Conservation (phyloP, 495 filamentous ascomycete species). For the Neurospora tetraspora region DNA sequence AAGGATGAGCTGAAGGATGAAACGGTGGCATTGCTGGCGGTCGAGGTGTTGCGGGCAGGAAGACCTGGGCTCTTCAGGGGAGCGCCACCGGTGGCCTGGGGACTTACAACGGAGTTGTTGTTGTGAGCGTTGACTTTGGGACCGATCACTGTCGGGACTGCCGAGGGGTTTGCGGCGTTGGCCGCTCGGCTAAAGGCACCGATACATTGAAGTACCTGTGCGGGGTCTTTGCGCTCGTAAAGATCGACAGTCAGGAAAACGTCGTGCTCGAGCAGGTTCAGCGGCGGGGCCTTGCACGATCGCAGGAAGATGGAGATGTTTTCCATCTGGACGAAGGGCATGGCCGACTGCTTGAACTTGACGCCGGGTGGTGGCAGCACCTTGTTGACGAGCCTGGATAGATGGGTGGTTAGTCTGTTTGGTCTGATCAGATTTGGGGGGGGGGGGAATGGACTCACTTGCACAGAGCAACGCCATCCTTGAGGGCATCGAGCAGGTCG, state of each 20-base stretch:
- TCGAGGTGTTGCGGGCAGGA: slow-evolving; percentile 54
- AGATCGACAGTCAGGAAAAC: slow-evolving; percentile 96
- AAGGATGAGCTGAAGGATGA: not conserved
- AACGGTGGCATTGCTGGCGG: slow-evolving; percentile 50
- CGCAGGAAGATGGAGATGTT: slow-evolving; percentile 95
- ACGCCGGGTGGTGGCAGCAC: slow-evolving; percentile 67
- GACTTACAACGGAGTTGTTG: slow-evolving; percentile 44
- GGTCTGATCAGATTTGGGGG: not conserved
- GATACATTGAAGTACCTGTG: slow-evolving; percentile 91
- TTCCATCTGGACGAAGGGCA: slow-evolving; percentile 99
- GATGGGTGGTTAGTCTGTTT: slow-evolving; percentile 13
- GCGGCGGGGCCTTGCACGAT: slow-evolving; percentile 70
- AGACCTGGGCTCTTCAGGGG: slow-evolving; percentile 9
- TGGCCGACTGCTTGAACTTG: slow-evolving; percentile 67
- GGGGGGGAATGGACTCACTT: slow-evolving; percentile 47
- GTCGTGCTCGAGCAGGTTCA: slow-evolving; percentile 86
- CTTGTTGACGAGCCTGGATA: slow-evolving; percentile 69
- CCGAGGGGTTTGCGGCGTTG: slow-evolving; percentile 60
- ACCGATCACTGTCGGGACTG: slow-evolving; percentile 65
- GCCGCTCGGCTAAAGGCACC: slow-evolving; percentile 84
- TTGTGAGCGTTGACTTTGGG: slow-evolving; percentile 47
- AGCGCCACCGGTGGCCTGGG: slow-evolving; percentile 52
- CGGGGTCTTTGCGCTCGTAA: slow-evolving; percentile 91
- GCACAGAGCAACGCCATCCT: slow-evolving; percentile 87
- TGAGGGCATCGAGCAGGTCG: slow-evolving; percentile 77